Evolutionary conservation across 2,329 filamentous ascomycete species (phyloP).

Genomic region (Cercospora brassicicola): DNA sequence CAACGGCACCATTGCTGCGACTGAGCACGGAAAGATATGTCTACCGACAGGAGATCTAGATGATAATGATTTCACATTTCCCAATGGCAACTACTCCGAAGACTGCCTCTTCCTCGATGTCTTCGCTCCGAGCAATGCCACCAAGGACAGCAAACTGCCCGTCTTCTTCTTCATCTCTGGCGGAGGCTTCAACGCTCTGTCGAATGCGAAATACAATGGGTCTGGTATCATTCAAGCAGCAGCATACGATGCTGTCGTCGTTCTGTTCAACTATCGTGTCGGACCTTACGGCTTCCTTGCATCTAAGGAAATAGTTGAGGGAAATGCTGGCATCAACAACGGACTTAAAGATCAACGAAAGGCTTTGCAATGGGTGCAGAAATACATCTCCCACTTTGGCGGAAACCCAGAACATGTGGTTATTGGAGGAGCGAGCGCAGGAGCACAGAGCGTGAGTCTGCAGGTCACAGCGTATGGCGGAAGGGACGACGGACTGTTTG

Average conservation of each 20-base stretch:
- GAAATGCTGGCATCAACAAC: slow-evolving; percentile 61
- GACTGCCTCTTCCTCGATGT: slow-evolving; percentile 71
- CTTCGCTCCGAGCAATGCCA: slow-evolving; percentile 59
- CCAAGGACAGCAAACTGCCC: slow-evolving; percentile 56
- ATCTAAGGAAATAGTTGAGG: slow-evolving; percentile 52
- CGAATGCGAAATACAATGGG: slow-evolving; percentile 57
- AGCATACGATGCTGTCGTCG: slow-evolving; percentile 63
- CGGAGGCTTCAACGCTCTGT: slow-evolving; percentile 50
- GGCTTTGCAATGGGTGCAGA: slow-evolving; percentile 68
- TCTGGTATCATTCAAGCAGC: slow-evolving; percentile 61
- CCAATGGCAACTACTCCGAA: slow-evolving; percentile 42
- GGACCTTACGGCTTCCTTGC: slow-evolving; percentile 72
- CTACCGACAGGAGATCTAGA: slow-evolving; percentile 23
- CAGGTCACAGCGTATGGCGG: slow-evolving; percentile 60
- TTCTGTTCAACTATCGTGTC: slow-evolving; percentile 75
- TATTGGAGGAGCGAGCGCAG: slow-evolving; percentile 68
- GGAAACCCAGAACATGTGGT: slow-evolving; percentile 68
- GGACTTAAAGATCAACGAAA: slow-evolving; percentile 70
- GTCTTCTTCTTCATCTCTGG: slow-evolving; percentile 66
- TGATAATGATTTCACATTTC: neutral
- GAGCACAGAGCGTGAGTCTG: slow-evolving; percentile 64
- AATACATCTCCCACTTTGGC: slow-evolving; percentile 66
- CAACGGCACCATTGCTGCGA: slow-evolving; percentile 54
- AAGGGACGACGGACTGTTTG: slow-evolving; percentile 51
- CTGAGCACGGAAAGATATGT: slow-evolving; percentile 45